Evolutionary conservation across 2,329 filamentous ascomycete genomes (phyloP).

Genomic region (Metarhizium humberi): DNA sequence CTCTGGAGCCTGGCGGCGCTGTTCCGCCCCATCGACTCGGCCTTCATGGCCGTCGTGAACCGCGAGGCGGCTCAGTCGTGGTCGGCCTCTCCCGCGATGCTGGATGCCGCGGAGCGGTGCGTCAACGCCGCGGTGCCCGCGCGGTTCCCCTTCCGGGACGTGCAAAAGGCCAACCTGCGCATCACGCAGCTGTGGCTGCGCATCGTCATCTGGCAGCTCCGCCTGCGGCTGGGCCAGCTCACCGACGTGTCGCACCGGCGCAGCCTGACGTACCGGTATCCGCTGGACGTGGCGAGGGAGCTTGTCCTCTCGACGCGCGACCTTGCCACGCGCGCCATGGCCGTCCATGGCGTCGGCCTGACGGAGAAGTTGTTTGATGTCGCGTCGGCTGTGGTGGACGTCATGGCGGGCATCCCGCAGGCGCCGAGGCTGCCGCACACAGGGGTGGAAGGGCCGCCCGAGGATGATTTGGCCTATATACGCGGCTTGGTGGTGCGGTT

Average conservation of each 20-base stretch:
- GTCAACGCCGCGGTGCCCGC: slow-evolving; percentile 28
- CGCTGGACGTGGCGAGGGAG: slow-evolving; percentile 31
- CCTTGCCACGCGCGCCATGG: slow-evolving; percentile 27
- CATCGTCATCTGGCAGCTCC: slow-evolving; percentile 35
- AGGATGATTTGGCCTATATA: slow-evolving; percentile 29
- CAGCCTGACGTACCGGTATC: slow-evolving; percentile 33
- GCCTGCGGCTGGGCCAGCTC: slow-evolving; percentile 31
- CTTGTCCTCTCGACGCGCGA: slow-evolving; percentile 28
- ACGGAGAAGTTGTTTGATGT: slow-evolving; percentile 38
- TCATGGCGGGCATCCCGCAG: slow-evolving; percentile 31
- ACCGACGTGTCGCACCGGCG: slow-evolving; percentile 20
- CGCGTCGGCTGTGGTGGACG: slow-evolving; percentile 33
- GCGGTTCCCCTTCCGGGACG: slow-evolving; percentile 25
- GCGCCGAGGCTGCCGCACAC: slow-evolving; percentile 4
- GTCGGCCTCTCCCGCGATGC: slow-evolving; percentile 18
- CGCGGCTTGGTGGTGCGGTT: slow-evolving; percentile 26
- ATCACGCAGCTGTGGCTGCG: slow-evolving; percentile 37
- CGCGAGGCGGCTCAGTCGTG: slow-evolving; percentile 22
- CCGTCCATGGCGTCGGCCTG: slow-evolving; percentile 34
- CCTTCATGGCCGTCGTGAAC: slow-evolving; percentile 31
- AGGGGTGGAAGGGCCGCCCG: slow-evolving; percentile 8
- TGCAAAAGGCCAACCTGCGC: slow-evolving; percentile 33
- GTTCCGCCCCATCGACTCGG: slow-evolving; percentile 31
- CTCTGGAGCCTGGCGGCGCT: slow-evolving; percentile 31
- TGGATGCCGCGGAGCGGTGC: slow-evolving; percentile 25